Evolutionary conservation across 2,329 filamentous ascomycete species (phyloP).

Genomic region (Beauveria medogensis): DNA sequence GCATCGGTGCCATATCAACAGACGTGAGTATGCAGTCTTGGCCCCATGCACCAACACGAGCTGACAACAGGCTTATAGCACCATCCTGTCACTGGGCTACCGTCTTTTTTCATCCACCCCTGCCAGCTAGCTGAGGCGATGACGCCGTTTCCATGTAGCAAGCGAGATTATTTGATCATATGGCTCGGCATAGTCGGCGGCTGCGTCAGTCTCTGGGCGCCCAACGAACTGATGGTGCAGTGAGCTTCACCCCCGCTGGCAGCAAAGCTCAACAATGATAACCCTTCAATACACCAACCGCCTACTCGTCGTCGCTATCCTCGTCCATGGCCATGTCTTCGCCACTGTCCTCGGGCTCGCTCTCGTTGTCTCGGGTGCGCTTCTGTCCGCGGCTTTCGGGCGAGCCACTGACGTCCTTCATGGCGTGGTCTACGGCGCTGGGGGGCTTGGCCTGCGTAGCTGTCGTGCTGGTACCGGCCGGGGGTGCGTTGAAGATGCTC

Average conservation of each 20-base stretch:
- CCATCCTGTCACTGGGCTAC: slow-evolving; percentile 71
- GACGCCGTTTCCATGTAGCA: slow-evolving; percentile 51
- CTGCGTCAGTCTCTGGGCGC: slow-evolving; percentile 70
- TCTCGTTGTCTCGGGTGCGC: slow-evolving; percentile 57
- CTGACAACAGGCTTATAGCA: slow-evolving; percentile 42
- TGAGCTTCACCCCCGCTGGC: slow-evolving; percentile 14
- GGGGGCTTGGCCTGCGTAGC: slow-evolving; percentile 33
- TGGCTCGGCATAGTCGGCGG: slow-evolving; percentile 87
- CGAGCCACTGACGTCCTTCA: slow-evolving; percentile 40
- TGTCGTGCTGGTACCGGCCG: slow-evolving; percentile 33
- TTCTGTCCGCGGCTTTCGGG: slow-evolving; percentile 58
- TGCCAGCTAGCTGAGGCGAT: slow-evolving; percentile 82
- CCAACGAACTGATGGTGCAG: slow-evolving; percentile 54
- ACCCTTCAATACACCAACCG: slow-evolving; percentile 8
- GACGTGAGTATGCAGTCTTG: slow-evolving; percentile 51
- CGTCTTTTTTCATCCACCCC: slow-evolving; percentile 86
- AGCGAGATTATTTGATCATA: slow-evolving; percentile 67
- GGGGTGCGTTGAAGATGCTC: slow-evolving; percentile 68
- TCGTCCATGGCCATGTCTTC: slow-evolving; percentile 62
- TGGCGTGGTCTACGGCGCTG: slow-evolving; percentile 36
- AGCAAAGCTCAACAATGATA: background rate
- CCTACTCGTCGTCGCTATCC: slow-evolving; percentile 63
- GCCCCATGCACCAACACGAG: background rate
- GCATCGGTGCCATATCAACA: slow-evolving; percentile 67
- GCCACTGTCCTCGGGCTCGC: slow-evolving; percentile 58